A percentile compares a stretch with the other conserved stretches of the same genome.
These are phyloP conservation scores for Rubia yunnanensis DNA, from an alignment of 257 asterid species.

Conservation along the genomic window DNA sequence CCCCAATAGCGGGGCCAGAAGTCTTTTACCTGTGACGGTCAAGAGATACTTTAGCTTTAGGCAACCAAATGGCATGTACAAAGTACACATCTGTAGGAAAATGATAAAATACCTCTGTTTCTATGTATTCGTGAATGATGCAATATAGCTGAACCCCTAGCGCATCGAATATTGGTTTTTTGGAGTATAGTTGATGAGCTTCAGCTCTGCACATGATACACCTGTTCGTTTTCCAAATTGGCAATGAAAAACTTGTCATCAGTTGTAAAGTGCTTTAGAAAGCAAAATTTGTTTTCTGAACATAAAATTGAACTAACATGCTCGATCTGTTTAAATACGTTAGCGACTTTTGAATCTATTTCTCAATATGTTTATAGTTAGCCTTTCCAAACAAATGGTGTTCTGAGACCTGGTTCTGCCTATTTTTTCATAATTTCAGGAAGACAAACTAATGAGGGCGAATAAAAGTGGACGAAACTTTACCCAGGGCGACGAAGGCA, in stretches of 20 bases:
- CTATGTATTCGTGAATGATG: slow-evolving; percentile 68
- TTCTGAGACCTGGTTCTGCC: neutral
- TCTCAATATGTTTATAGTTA: neutral
- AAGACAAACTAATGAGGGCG: neutral
- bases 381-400: neutral
- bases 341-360: neutral
- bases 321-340: neutral
- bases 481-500: slow-evolving; percentile 93
- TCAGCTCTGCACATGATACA: slow-evolving; percentile 90
- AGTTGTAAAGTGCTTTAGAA: slow-evolving; percentile 2
- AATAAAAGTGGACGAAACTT: slow-evolving; percentile 3
- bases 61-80: slow-evolving; percentile 2
- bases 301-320: neutral
- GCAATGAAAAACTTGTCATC: neutral
- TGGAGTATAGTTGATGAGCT: slow-evolving; percentile 76
- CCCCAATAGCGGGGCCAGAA: slow-evolving; percentile 98
- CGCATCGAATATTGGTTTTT: slow-evolving; percentile 77
- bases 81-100: neutral
- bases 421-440: neutral
- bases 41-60: slow-evolving; percentile 4
- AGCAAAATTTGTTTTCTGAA: neutral
- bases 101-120: slow-evolving; percentile 51
- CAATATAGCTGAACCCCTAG: slow-evolving; percentile 67
- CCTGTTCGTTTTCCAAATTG: slow-evolving; percentile 19
- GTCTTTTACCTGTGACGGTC: slow-evolving; percentile 46